Evolutionary conservation across 441 rosid species (phyloP).

Genomic region (Brassica balearica): DNA sequence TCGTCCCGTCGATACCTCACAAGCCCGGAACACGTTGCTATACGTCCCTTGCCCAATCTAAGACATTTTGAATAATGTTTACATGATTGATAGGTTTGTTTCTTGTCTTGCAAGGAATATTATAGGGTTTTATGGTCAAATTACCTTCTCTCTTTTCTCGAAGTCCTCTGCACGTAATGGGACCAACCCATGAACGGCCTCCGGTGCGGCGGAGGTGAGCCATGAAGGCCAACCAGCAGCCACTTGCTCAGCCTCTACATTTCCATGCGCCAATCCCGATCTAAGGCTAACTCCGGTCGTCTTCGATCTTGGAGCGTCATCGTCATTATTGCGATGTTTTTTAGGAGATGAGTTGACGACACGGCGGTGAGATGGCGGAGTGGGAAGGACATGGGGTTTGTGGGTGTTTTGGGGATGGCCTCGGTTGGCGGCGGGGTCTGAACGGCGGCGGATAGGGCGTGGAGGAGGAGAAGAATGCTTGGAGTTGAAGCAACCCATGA

Average conservation of each 20-base stretch:
- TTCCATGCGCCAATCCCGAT: constrained; percentile 54
- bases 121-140: neutral
- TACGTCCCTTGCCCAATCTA: constrained; percentile 98
- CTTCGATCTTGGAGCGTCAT: constrained; percentile 47
- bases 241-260: constrained; percentile 69
- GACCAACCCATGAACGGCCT: constrained; percentile 87
- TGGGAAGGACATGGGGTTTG: constrained; percentile 33
- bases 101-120: constrained; percentile 29
- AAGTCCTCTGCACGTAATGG: constrained; percentile 78
- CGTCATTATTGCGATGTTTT: constrained; percentile 21
- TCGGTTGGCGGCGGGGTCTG: constrained; percentile 14
- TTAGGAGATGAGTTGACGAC: constrained; percentile 45
- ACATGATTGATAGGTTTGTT: constrained; percentile 11
- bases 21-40: constrained; percentile 88
- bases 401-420: constrained; percentile 48
- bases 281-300: constrained; percentile 55
- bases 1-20: constrained; percentile 78
- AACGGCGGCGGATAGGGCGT: constrained; percentile 32
- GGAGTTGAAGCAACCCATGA: constrained; percentile 85
- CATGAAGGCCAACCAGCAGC: constrained; percentile 97
- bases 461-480: constrained; percentile 52
- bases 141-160: constrained; percentile 90
- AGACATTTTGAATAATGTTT: neutral
- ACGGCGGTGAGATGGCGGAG: constrained; percentile 46
- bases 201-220: constrained; percentile 80